Conservation (phyloP, 2,329 filamentous ascomycete species). For the Furcasterigmium furcatum region DNA sequence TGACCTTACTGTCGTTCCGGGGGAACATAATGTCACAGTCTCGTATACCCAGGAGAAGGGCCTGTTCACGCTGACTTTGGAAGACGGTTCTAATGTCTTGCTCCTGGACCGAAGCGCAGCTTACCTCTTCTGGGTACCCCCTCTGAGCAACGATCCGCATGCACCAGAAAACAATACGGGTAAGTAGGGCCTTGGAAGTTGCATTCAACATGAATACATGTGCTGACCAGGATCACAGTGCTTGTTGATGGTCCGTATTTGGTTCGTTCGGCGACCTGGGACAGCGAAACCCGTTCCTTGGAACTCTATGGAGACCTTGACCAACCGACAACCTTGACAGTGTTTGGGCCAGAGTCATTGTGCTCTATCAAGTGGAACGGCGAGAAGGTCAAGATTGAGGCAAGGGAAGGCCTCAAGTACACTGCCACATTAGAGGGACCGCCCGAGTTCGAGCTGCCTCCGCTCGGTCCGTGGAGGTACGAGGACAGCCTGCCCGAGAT, state of each 20-base stretch:
- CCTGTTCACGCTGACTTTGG: slow-evolving; percentile 40
- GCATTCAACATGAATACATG: no score
- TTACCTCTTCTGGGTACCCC: slow-evolving; percentile 54
- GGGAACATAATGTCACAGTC: slow-evolving; percentile 35
- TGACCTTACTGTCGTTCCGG: slow-evolving; percentile 35
- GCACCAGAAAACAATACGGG: slow-evolving; percentile 40
- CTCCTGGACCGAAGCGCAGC: slow-evolving; percentile 51
- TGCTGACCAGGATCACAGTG: no score
- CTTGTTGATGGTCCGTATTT: slow-evolving; percentile 50
- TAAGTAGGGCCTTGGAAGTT: slow-evolving; percentile 21
- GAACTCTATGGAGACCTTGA: slow-evolving; percentile 41
- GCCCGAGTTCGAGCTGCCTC: slow-evolving; percentile 29
- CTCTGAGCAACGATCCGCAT: slow-evolving; percentile 42
- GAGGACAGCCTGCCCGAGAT: slow-evolving; percentile 47
- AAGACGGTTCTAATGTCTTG: slow-evolving; percentile 44
- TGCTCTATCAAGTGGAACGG: slow-evolving; percentile 50
- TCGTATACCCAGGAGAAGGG: slow-evolving; percentile 47
- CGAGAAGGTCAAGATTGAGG: slow-evolving; percentile 23
- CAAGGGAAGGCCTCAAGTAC: slow-evolving; percentile 20
- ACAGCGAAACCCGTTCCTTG: slow-evolving; percentile 28
- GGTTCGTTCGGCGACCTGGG: slow-evolving; percentile 39
- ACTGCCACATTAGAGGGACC: slow-evolving; percentile 21
- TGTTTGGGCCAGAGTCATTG: slow-evolving; percentile 44
- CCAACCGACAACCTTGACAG: slow-evolving; percentile 33
- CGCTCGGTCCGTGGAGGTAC: slow-evolving; percentile 41